phyloP scores from a whole-genome alignment of 1,139 yeast genomes.

The Hansenula sp. region DNA sequence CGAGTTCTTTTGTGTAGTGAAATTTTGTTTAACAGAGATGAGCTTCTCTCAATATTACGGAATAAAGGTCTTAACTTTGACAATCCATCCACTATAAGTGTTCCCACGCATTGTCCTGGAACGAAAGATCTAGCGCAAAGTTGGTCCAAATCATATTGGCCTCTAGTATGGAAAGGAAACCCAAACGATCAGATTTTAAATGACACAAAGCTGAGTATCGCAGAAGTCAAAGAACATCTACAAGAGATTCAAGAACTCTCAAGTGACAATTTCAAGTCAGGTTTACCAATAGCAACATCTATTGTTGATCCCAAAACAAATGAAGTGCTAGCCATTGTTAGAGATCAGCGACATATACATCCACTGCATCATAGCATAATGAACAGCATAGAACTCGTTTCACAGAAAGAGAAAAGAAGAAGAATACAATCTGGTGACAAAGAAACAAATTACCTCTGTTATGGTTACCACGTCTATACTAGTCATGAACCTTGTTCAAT shows the following conservation, averaged over 20 bases:
- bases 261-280: slow-evolving; percentile 9
- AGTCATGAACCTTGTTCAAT: slow-evolving; percentile 96
- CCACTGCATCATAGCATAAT: slow-evolving; percentile 74
- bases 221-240: slow-evolving; percentile 38
- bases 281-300: slow-evolving; percentile 38
- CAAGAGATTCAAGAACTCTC: slow-evolving; percentile 27
- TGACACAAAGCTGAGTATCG: slow-evolving; percentile 45
- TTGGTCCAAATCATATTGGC: slow-evolving; percentile 80
- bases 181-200: slow-evolving; percentile 72
- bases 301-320: slow-evolving; percentile 45
- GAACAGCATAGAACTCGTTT: slow-evolving; percentile 50
- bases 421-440: slow-evolving; percentile 7
- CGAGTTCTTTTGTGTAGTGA: slow-evolving; percentile 31
- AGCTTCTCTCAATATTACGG: slow-evolving; percentile 13
- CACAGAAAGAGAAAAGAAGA: slow-evolving; percentile 15
- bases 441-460: slow-evolving; percentile 57
- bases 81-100: slow-evolving; percentile 25
- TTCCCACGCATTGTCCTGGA: slow-evolving; percentile 53
- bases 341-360: slow-evolving; percentile 36
- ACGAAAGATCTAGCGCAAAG: slow-evolving; percentile 56
- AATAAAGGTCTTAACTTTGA: slow-evolving; percentile 20
- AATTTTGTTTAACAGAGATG: slow-evolving; percentile 14
- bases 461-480: slow-evolving; percentile 72
- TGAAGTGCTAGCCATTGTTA: slow-evolving; percentile 29
- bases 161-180: slow-evolving; percentile 90